These are phyloP conservation scores for Suhomyces kunorum DNA, from an alignment of 1,139 yeast species.

Conservation along the genomic window DNA sequence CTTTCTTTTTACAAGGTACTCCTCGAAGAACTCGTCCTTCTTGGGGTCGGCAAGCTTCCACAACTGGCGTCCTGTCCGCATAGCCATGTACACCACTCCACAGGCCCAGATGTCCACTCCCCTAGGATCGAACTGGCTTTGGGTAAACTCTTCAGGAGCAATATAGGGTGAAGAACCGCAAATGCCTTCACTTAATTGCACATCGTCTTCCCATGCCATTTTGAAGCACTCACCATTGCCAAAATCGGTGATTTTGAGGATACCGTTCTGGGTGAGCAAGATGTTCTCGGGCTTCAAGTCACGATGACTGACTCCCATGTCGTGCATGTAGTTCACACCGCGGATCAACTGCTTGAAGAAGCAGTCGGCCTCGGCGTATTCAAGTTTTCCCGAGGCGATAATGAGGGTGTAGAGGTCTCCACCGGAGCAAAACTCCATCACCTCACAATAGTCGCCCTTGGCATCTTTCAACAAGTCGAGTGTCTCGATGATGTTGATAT, in stretches of 20 bases:
- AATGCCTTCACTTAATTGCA: slow-evolving; percentile 80
- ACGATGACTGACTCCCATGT: slow-evolving; percentile 95
- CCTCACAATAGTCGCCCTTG: slow-evolving; percentile 91
- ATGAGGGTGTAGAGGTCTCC: slow-evolving; percentile 90
- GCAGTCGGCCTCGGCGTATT: slow-evolving; percentile 89
- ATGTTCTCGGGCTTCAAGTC: slow-evolving; percentile 95
- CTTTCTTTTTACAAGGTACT: slow-evolving; percentile 73
- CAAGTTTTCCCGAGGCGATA: slow-evolving; percentile 80
- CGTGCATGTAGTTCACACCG: slow-evolving; percentile 95
- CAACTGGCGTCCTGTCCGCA: slow-evolving; percentile 92
- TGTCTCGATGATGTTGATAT: slow-evolving; percentile 69
- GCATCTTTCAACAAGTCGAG: slow-evolving; percentile 86
- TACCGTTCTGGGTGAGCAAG: slow-evolving; percentile 75
- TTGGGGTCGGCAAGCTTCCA: slow-evolving; percentile 81
- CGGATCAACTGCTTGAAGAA: slow-evolving; percentile 87
- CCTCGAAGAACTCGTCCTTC: slow-evolving; percentile 77
- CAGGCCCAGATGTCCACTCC: slow-evolving; percentile 96
- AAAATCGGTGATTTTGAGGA: slow-evolving; percentile 87
- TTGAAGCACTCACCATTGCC: slow-evolving; percentile 95
- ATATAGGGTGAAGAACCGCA: slow-evolving; percentile 92
- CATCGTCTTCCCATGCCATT: slow-evolving; percentile 94
- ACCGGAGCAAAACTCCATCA: slow-evolving; percentile 95
- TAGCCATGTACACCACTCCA: slow-evolving; percentile 96
- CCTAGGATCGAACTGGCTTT: slow-evolving; percentile 80
- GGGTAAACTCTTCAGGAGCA: slow-evolving; percentile 90